phyloP scores from a whole-genome alignment of 2,329 filamentous ascomycete species.

The Helotiales sp. region DNA sequence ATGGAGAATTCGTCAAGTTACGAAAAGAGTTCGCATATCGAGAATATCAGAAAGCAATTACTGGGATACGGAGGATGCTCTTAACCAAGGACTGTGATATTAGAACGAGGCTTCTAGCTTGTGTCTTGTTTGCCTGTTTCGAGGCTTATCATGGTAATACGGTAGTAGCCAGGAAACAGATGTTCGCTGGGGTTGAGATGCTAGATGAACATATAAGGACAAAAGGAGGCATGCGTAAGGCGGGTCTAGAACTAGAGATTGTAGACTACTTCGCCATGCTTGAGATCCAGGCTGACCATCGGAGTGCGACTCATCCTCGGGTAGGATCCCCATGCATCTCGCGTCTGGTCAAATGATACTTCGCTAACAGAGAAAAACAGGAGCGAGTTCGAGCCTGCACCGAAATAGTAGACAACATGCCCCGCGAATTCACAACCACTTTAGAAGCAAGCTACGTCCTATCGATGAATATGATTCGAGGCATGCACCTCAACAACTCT shows the following conservation, averaged over 20 bases:
- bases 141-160: constrained; percentile 9
- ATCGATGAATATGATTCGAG: background rate
- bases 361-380: no score
- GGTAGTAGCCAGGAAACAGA: background rate
- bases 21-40: constrained; percentile 7
- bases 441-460: background rate
- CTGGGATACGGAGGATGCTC: background rate
- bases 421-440: background rate
- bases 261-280: no score
- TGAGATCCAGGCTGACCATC: no score
- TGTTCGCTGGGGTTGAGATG: constrained; percentile 2
- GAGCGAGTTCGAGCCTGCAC: no score
- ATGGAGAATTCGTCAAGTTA: background rate
- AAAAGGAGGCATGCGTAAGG: no score
- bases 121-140: constrained; percentile 14
- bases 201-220: background rate
- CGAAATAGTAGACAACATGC: background rate
- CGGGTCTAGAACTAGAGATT: no score
- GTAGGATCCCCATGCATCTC: no score
- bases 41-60: constrained; percentile 7
- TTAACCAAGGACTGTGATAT: background rate
- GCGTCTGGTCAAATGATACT: no score
- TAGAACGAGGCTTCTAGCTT: constrained; percentile 7
- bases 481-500: background rate
- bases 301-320: no score